phyloP scores from a whole-genome alignment of 23 red algal genomes.

The Gracilariopsis chorda region DNA sequence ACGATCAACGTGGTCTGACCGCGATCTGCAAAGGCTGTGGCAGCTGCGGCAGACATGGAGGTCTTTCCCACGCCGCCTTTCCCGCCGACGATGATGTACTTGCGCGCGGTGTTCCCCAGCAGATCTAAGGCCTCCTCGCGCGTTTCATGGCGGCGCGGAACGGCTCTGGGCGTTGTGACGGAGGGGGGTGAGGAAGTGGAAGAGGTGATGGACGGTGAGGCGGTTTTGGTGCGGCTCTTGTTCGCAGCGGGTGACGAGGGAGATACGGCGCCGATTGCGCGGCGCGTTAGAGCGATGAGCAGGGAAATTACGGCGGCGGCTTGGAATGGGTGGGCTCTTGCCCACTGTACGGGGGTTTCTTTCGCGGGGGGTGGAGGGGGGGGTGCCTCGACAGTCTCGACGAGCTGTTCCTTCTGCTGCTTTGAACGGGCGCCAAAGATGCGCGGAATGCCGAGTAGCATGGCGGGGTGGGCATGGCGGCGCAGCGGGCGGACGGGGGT shows the following conservation, averaged over 20 bases:
- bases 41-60: conserved; percentile 66
- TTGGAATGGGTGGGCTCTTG: conserved; percentile 38
- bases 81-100: conserved; percentile 81
- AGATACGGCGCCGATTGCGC: neutral
- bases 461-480: neutral
- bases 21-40: conserved; percentile 84
- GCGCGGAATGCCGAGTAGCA: conserved; percentile 60
- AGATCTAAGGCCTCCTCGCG: conserved; percentile 74
- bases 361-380: neutral
- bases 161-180: neutral
- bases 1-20: conserved; percentile 87
- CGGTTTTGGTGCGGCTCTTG: neutral
- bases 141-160: conserved; percentile 46
- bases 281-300: neutral
- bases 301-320: conserved; percentile 4
- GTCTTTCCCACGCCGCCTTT: conserved; percentile 98
- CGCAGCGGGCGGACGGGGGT: neutral
- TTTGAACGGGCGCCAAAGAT: neutral
- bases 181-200: neutral
- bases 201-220: neutral
- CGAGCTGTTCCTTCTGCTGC: neutral
- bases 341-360: conserved; percentile 2
- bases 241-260: neutral
- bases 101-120: conserved; percentile 51
- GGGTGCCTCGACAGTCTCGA: neutral